These are phyloP conservation scores for Epichloe hybrida DNA, from an alignment of 2,329 filamentous ascomycete genomes.

Conservation along the genomic window DNA sequence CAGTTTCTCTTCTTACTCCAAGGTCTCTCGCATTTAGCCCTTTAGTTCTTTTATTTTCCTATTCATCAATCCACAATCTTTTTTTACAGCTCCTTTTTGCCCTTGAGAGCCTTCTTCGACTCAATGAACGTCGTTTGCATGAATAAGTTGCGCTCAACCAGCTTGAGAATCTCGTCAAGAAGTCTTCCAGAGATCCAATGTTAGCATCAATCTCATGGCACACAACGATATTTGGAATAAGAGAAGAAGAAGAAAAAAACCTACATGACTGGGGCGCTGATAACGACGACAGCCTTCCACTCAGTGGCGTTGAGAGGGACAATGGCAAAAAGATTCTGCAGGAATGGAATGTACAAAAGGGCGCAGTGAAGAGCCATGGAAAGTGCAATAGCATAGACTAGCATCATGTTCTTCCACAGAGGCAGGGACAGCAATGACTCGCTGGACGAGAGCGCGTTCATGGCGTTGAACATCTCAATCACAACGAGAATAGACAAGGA, in stretches of 20 bases:
- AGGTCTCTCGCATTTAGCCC: background rate
- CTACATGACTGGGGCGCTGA: conserved; percentile 89
- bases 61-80: conserved; percentile 7
- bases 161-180: conserved; percentile 76
- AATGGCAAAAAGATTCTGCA: conserved; percentile 84
- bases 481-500: conserved; percentile 87
- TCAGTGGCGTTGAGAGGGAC: conserved; percentile 72
- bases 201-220: conserved; percentile 10
- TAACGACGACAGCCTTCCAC: conserved; percentile 81
- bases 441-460: conserved; percentile 93
- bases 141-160: conserved; percentile 56
- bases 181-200: conserved; percentile 33
- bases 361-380: conserved; percentile 94
- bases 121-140: conserved; percentile 32
- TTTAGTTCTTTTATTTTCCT: conserved; percentile 9
- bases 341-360: conserved; percentile 78
- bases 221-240: background rate
- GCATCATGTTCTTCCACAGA: conserved; percentile 97
- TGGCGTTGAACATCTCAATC: conserved; percentile 98
- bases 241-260: conserved; percentile 16
- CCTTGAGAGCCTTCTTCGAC: conserved; percentile 25
- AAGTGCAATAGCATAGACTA: conserved; percentile 84
- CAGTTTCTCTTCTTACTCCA: background rate
- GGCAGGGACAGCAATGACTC: conserved; percentile 88
- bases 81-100: conserved; percentile 41